phyloP scores from a whole-genome alignment of 139 green algal species.

The Limnomonas spitsbergensis region DNA sequence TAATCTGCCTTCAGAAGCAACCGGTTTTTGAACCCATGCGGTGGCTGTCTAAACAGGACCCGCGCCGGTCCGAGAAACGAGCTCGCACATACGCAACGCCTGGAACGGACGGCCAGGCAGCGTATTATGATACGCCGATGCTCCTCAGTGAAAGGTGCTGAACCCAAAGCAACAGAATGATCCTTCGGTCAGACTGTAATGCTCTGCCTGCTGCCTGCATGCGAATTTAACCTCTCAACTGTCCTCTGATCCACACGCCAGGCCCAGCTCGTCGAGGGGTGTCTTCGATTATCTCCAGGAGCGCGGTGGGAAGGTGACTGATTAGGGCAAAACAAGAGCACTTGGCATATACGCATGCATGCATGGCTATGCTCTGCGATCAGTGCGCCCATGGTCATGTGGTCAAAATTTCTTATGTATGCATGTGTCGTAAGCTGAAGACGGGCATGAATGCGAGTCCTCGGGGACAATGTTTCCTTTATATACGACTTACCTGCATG shows the following conservation, averaged over 20 bases:
- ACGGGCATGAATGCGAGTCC: too few relatives aligned
- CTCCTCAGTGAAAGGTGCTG: not conserved
- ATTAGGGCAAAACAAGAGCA: too few relatives aligned
- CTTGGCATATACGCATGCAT: too few relatives aligned
- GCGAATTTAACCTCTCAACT: too few relatives aligned
- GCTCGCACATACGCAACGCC: not conserved
- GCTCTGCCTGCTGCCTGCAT: too few relatives aligned
- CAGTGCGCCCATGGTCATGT: not conserved
- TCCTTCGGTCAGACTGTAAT: not conserved
- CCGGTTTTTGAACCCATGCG: too few relatives aligned
- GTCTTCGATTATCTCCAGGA: not conserved
- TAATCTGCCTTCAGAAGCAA: too few relatives aligned
- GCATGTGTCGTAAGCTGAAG: too few relatives aligned
- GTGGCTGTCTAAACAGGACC: not conserved
- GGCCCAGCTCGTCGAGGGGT: not conserved
- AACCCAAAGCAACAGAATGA: not conserved
- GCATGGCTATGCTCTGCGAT: not conserved
- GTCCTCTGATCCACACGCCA: not conserved
- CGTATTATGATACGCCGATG: not conserved
- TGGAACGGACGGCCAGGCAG: not conserved
- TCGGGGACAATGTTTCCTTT: too few relatives aligned
- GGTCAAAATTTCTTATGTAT: not conserved
- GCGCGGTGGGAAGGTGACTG: not conserved
- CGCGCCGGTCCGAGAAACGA: not conserved
- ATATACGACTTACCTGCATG: too few relatives aligned